A percentile compares a stretch with the other conserved stretches of the same genome.
Conservation (phyloP, 2,329 filamentous ascomycete species). For the Fusarium nygamai region DNA sequence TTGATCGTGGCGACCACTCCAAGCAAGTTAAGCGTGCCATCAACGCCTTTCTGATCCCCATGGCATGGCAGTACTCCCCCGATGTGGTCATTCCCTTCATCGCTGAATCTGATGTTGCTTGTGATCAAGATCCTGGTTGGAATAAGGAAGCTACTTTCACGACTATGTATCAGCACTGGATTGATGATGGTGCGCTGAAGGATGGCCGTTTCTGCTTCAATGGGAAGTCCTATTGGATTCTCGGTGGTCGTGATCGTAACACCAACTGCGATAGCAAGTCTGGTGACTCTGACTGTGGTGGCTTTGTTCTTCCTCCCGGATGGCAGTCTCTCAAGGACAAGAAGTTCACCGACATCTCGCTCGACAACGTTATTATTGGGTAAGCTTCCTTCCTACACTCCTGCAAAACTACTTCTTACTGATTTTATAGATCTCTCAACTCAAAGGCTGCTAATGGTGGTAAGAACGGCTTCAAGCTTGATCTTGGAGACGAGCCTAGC, state of each 20-base stretch:
- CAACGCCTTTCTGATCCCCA: constrained; percentile 18
- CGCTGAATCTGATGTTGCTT: constrained; percentile 9
- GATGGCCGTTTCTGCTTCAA: constrained; percentile 10
- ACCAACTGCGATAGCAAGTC: constrained; percentile 4
- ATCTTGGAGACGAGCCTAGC: constrained; percentile 5
- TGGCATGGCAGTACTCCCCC: constrained; percentile 25
- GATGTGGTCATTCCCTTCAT: constrained; percentile 19
- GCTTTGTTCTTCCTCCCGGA: constrained; percentile 7
- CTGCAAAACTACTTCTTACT: background rate
- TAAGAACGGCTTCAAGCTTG: constrained; percentile 15
- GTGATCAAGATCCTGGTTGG: constrained; percentile 18
- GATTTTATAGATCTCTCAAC: constrained; percentile 11
- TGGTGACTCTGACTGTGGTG: constrained; percentile 5
- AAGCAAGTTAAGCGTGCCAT: constrained; percentile 17
- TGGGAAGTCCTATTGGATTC: constrained; percentile 15
- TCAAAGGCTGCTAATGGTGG: constrained; percentile 15
- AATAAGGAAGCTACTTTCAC: constrained; percentile 11
- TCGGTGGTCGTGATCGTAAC: background rate
- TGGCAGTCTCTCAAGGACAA: constrained; percentile 1
- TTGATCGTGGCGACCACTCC: constrained; percentile 12
- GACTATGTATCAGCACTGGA: background rate
- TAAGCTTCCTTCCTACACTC: background rate
- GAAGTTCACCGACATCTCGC: constrained; percentile 15
- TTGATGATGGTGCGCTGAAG: background rate
- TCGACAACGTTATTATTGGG: constrained; percentile 11